A percentile compares a stretch with the other conserved stretches of the same genome.
Conservation (phyloP, 257 asterid species). For the Mentha longifolia region DNA sequence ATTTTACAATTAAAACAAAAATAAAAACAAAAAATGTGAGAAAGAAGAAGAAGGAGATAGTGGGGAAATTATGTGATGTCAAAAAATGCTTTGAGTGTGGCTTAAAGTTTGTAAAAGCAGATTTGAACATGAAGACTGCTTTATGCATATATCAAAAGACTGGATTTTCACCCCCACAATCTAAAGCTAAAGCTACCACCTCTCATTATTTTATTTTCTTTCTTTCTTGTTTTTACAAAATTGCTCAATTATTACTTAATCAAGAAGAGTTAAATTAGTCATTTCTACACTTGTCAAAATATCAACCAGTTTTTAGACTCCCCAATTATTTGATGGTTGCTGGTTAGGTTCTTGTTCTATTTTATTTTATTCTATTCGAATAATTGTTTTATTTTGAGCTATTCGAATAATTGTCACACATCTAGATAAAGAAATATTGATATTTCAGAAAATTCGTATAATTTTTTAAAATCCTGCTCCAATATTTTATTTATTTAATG, state of each 20-base stretch:
- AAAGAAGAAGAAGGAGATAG: too few species aligned
- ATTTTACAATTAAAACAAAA: too few species aligned
- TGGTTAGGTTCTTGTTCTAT: not conserved
- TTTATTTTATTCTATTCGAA: not conserved
- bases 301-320: not conserved
- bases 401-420: too few species aligned
- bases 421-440: too few species aligned
- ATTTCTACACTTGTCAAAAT: not conserved
- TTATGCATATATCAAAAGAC: constrained; percentile 39
- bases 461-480: too few species aligned
- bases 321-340: not conserved
- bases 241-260: constrained; percentile 28
- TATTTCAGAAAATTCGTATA: too few species aligned
- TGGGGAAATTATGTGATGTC: not conserved
- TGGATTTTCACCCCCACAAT: constrained; percentile 33
- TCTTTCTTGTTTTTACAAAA: not conserved
- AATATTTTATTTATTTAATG: too few species aligned
- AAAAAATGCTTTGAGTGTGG: constrained; percentile 30
- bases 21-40: too few species aligned
- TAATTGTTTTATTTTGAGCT: too few species aligned
- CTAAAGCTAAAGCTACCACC: constrained; percentile 32
- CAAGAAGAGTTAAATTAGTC: constrained; percentile 23
- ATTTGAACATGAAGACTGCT: constrained; percentile 35
- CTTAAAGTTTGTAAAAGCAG: constrained; percentile 37
- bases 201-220: not conserved